Percentiles rank a stretch among this genome's conserved stretches.
Evolutionary conservation across 352 stramenopile genomes (phyloP).

Genomic region (Aphanomyces euteiches): DNA sequence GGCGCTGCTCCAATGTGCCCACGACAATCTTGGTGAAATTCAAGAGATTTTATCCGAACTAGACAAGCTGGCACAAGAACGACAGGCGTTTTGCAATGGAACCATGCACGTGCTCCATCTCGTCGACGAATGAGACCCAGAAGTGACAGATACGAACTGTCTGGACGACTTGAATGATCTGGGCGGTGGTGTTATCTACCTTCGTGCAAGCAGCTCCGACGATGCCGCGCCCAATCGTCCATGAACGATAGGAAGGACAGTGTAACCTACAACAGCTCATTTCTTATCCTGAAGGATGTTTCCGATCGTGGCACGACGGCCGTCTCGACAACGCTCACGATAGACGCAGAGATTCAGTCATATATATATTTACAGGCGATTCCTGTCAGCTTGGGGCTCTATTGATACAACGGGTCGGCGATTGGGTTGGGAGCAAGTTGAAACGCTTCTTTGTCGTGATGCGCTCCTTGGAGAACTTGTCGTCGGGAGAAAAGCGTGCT

Average conservation of each 20-base stretch:
- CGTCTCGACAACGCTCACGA: no score
- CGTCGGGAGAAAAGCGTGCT: conserved; percentile 98
- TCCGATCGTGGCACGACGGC: no score
- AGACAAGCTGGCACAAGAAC: conserved; percentile 15
- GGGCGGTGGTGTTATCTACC: no score
- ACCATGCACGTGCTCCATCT: conserved; percentile 3
- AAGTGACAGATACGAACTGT: no score
- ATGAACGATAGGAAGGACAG: no score
- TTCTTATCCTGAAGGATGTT: no score
- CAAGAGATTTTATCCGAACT: conserved; percentile 11
- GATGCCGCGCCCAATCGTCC: no score
- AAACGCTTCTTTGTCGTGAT: conserved; percentile 99
- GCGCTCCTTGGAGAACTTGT: conserved; percentile 99
- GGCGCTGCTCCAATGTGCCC: conserved; percentile 7
- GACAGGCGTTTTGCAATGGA: not conserved
- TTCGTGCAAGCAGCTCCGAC: no score
- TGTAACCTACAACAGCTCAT: no score
- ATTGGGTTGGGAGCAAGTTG: conserved; percentile 95
- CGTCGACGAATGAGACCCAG: not conserved
- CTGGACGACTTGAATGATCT: no score
- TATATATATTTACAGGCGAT: no score
- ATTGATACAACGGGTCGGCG: conserved; percentile 82
- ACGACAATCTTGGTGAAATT: conserved; percentile 20
- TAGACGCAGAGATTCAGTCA: no score
- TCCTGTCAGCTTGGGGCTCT: conserved; percentile 25